Percentiles rank a stretch among this genome's conserved stretches.
Conservation (phyloP, 164 flowering plant species). For the Cinnamomum micranthum region DNA sequence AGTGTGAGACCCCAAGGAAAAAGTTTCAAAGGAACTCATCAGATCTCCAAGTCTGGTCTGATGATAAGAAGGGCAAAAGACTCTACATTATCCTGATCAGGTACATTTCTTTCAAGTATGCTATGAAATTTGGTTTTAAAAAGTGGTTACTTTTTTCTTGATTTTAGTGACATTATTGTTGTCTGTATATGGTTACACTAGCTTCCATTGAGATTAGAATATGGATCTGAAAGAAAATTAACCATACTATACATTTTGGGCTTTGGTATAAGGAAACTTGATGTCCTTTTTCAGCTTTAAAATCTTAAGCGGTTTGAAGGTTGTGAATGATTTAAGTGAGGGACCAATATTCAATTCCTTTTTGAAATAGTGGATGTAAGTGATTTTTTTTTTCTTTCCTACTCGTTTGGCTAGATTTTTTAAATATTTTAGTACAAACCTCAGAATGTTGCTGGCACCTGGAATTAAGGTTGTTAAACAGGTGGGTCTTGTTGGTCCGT, state of each 20-base stretch:
- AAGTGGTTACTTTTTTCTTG: no score
- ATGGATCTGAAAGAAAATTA: background rate
- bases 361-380: no score
- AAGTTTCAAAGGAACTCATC: constrained; percentile 57
- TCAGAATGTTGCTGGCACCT: background rate
- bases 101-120: constrained; percentile 24
- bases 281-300: background rate
- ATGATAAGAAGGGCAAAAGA: constrained; percentile 68
- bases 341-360: background rate
- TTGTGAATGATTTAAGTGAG: background rate
- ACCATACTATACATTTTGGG: no score
- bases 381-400: no score
- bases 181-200: background rate
- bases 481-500: no score
- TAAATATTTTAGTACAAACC: background rate
- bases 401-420: background rate
- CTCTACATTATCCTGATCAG: constrained; percentile 88
- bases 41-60: constrained; percentile 65
- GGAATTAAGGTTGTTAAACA: no score
- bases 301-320: background rate
- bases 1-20: constrained; percentile 53
- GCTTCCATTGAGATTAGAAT: background rate
- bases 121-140: background rate
- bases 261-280: no score
- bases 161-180: no score